phyloP scores from a whole-genome alignment of 495 filamentous ascomycete species.

The Evernia prunastri region DNA sequence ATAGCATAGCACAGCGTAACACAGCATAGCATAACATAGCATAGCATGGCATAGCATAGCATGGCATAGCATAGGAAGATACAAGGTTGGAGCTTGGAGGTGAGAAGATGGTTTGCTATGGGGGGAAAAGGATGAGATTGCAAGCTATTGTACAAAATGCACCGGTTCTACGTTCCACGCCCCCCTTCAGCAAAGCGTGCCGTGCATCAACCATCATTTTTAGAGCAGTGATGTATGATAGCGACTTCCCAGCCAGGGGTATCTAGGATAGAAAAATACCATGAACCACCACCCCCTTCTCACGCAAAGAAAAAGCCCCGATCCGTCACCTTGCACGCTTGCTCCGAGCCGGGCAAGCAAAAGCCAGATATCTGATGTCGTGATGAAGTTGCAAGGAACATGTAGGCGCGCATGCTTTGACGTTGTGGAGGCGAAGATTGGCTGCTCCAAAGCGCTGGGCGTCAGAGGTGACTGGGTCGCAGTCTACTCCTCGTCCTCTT shows the following conservation, averaged over 20 bases:
- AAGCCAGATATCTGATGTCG: slow-evolving; percentile 9
- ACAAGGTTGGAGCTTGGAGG: no score
- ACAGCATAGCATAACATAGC: no score
- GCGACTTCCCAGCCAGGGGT: slow-evolving; percentile 16
- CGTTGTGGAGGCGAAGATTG: background rate
- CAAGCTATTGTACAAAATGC: slow-evolving; percentile 14
- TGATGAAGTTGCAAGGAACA: background rate
- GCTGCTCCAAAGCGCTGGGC: slow-evolving; percentile 5
- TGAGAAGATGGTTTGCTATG: background rate
- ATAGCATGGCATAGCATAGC: no score
- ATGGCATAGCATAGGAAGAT: no score
- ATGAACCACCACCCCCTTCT: slow-evolving; percentile 3
- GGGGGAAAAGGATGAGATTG: slow-evolving; percentile 6
- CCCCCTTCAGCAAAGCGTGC: slow-evolving; percentile 14
- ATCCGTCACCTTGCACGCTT: background rate
- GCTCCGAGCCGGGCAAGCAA: slow-evolving; percentile 6
- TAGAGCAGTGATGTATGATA: slow-evolving; percentile 20
- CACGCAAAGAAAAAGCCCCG: slow-evolving; percentile 3
- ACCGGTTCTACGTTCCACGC: slow-evolving; percentile 10
- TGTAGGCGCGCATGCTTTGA: no score
- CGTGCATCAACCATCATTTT: slow-evolving; percentile 18
- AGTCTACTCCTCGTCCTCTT: slow-evolving; percentile 50
- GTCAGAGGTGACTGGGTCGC: background rate
- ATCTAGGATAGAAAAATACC: slow-evolving; percentile 7
- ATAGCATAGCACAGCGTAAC: no score